phyloP scores from a whole-genome alignment of 2,329 filamentous ascomycete species.

The Sphaerulina populicola region DNA sequence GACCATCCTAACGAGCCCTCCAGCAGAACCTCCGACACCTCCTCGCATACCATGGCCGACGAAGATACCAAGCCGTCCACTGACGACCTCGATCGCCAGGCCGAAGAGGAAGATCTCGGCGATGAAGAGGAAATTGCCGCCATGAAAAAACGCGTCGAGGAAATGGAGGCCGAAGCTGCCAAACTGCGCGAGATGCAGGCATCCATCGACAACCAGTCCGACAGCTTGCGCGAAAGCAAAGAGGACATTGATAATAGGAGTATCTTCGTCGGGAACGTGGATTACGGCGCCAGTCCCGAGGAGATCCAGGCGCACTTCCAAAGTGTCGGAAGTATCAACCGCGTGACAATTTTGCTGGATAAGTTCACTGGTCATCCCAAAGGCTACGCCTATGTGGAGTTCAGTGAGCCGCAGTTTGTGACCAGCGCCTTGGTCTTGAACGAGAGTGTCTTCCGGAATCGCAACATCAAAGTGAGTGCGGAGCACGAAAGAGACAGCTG shows the following conservation, averaged over 20 bases:
- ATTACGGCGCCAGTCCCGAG: constrained; percentile 93
- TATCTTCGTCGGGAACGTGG: constrained; percentile 97
- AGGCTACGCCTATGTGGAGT: constrained; percentile 98
- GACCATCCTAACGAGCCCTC: constrained; percentile 1
- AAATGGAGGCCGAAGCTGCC: constrained; percentile 52
- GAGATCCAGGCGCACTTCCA: constrained; percentile 98
- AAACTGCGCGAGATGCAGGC: constrained; percentile 51
- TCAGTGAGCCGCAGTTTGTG: constrained; percentile 85
- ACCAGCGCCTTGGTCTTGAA: constrained; percentile 90
- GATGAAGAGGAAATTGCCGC: constrained; percentile 40
- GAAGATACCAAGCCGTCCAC: constrained; percentile 23
- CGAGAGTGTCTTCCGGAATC: constrained; percentile 88
- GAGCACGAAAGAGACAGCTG: background rate
- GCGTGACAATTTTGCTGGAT: constrained; percentile 92
- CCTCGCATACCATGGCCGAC: constrained; percentile 25
- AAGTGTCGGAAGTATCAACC: constrained; percentile 93
- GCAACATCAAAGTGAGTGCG: constrained; percentile 79
- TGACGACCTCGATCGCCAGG: constrained; percentile 22
- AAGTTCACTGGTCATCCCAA: constrained; percentile 99
- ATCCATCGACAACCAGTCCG: constrained; percentile 69
- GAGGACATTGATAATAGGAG: constrained; percentile 91
- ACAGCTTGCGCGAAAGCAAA: constrained; percentile 81
- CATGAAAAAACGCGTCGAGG: constrained; percentile 48
- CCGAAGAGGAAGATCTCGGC: constrained; percentile 28
- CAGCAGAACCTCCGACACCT: constrained; percentile 16